phyloP scores from a whole-genome alignment of 169 alveolate genomes.

The Blepharisma undulans region DNA sequence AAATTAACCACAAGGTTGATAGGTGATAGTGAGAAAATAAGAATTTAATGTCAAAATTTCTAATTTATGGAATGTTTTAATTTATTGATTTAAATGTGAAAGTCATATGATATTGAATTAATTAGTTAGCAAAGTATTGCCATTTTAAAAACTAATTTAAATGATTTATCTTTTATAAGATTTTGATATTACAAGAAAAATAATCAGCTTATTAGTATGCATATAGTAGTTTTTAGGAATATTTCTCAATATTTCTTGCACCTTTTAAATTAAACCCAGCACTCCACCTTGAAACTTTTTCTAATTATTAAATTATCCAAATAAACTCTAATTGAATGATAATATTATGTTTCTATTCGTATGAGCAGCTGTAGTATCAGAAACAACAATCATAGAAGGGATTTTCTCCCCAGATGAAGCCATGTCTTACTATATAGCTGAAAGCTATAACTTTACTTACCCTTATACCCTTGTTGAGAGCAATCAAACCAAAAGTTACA shows the following conservation, averaged over 20 bases:
- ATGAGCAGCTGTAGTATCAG: background rate
- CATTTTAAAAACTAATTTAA: background rate
- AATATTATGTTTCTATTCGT: background rate
- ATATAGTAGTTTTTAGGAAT: too few species aligned
- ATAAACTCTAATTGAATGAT: too few species aligned
- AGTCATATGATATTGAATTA: background rate
- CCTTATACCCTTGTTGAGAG: background rate
- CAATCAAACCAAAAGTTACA: background rate
- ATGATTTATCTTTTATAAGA: background rate
- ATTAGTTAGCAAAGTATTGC: background rate
- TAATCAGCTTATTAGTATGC: too few species aligned
- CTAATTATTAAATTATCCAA: too few species aligned
- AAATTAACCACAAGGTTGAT: background rate
- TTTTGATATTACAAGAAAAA: too few species aligned
- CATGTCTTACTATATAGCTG: background rate
- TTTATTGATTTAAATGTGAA: background rate
- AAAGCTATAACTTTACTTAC: background rate
- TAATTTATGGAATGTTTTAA: too few species aligned
- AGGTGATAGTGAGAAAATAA: background rate
- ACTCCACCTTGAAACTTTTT: too few species aligned
- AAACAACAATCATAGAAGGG: background rate
- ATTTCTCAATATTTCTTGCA: too few species aligned
- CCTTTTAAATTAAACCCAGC: too few species aligned
- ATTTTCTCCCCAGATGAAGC: background rate
- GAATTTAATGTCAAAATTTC: background rate